Conservation (phyloP, 495 filamentous ascomycete genomes). For the Niebla homalea region DNA sequence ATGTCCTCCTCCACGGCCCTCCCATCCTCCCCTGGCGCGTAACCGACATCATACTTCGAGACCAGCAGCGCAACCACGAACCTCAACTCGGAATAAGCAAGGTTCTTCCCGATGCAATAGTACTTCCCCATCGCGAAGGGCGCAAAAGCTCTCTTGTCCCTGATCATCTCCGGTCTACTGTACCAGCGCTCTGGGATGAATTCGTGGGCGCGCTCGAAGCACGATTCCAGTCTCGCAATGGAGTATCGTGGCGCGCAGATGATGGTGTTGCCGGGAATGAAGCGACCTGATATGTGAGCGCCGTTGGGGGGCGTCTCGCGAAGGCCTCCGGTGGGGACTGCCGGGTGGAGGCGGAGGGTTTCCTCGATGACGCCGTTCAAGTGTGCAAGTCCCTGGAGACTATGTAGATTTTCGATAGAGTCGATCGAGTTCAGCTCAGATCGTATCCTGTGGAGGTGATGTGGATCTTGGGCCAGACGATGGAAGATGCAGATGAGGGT, state of each 20-base stretch:
- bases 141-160: conserved; percentile 32
- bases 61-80: conserved; percentile 30
- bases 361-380: conserved; percentile 43
- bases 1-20: conserved; percentile 22
- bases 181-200: conserved; percentile 48
- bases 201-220: conserved; percentile 24
- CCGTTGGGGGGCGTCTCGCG: conserved; percentile 25
- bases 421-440: conserved; percentile 15
- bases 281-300: conserved; percentile 18
- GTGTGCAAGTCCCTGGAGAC: conserved; percentile 25
- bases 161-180: conserved; percentile 30
- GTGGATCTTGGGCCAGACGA: conserved; percentile 24
- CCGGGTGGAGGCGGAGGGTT: conserved; percentile 39
- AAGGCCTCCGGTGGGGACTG: conserved; percentile 30
- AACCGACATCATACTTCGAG: conserved; percentile 27
- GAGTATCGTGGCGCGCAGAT: conserved; percentile 31
- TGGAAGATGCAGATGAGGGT: conserved; percentile 30
- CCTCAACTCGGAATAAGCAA: conserved; percentile 38
- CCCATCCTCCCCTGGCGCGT: conserved; percentile 31
- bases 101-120: conserved; percentile 37
- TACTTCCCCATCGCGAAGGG: conserved; percentile 35
- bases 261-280: conserved; percentile 21
- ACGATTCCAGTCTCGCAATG: conserved; percentile 18
- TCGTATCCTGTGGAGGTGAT: conserved; percentile 21
- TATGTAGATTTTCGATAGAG: background rate